Conservation (phyloP, 345 rosid species). For the Brassica carinata region DNA sequence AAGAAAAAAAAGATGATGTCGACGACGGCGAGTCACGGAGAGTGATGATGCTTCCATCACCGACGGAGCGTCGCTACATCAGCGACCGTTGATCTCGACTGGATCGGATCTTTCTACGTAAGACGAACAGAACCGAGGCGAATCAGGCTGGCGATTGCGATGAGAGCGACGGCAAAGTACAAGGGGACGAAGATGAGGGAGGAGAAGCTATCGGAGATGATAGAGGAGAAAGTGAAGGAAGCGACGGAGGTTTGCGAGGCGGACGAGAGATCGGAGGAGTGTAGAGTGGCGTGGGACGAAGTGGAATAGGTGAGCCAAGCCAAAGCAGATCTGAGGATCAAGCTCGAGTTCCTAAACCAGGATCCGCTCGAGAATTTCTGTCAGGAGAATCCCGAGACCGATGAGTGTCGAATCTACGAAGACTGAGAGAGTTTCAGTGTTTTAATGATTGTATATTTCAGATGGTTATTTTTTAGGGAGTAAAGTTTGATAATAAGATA, state of each 20-base stretch:
- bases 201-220: conserved; percentile 64
- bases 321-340: conserved; percentile 65
- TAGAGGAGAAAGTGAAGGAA: conserved; percentile 68
- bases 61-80: neutral
- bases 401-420: conserved; percentile 70
- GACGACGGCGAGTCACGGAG: conserved; percentile 21
- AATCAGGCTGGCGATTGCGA: conserved; percentile 14
- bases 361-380: conserved; percentile 68
- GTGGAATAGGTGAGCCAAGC: conserved; percentile 92
- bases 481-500: neutral
- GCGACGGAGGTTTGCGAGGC: conserved; percentile 71
- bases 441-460: neutral
- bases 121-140: neutral
- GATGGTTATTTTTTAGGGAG: neutral
- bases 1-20: conserved; percentile 11
- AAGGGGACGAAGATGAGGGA: conserved; percentile 75
- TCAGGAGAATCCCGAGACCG: conserved; percentile 73
- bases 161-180: conserved; percentile 52
- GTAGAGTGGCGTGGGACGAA: conserved; percentile 94
- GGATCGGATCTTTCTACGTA: neutral
- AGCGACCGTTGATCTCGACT: neutral
- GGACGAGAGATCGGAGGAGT: conserved; percentile 58
- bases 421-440: conserved; percentile 35
- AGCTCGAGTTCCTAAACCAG: conserved; percentile 42
- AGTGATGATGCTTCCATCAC: neutral